Evolutionary conservation across 768 basidiomycete genomes (phyloP).

Genomic region (Collybia sordida): DNA sequence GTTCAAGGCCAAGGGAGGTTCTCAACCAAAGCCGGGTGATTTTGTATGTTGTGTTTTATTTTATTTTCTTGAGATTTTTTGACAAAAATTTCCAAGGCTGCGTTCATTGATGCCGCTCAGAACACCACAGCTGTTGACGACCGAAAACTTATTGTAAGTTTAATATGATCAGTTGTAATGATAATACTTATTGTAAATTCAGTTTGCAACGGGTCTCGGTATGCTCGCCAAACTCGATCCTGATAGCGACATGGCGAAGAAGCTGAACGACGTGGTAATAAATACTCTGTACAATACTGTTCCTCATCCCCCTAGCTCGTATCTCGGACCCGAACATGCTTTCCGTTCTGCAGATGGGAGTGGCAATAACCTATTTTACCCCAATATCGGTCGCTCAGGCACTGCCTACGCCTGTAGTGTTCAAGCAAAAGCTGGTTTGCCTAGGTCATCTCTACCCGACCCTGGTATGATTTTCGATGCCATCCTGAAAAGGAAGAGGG

Average conservation of each 20-base stretch:
- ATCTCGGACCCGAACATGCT: constrained; percentile 28
- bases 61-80: no score
- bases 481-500: constrained; percentile 42
- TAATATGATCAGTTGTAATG: no score
- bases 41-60: no score
- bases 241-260: constrained; percentile 11
- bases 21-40: no score
- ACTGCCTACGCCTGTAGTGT: constrained; percentile 53
- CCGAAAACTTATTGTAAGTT: no score
- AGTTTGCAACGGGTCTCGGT: constrained; percentile 26
- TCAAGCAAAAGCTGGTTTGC: constrained; percentile 37
- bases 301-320: constrained; percentile 44
- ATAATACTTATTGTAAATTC: no score
- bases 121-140: no score
- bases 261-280: constrained; percentile 23
- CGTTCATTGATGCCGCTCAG: no score
- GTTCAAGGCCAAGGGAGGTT: no score
- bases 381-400: constrained; percentile 47
- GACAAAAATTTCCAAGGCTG: no score
- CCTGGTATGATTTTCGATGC: constrained; percentile 60
- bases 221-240: constrained; percentile 22
- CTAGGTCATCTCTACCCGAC: constrained; percentile 46
- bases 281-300: constrained; percentile 57
- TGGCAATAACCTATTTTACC: constrained; percentile 43
- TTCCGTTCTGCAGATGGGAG: constrained; percentile 49